Evolutionary conservation across 768 basidiomycete species (phyloP).

Genomic region (Hirschioporus abietinus): DNA sequence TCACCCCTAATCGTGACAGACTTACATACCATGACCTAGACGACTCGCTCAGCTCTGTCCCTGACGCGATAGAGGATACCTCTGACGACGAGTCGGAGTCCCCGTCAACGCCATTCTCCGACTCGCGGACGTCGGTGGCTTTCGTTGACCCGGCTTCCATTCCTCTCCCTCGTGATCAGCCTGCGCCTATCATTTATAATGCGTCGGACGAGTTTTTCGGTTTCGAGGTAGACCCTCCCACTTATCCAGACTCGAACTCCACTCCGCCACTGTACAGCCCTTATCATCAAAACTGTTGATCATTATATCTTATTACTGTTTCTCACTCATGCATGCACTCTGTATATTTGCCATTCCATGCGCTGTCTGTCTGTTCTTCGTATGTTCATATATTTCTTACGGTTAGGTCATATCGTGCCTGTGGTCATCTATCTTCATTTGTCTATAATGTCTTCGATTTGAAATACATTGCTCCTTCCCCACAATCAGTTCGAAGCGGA

Average conservation of each 20-base stretch:
- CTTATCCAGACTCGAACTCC: constrained; percentile 43
- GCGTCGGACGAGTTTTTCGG: constrained; percentile 36
- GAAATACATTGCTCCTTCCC: no score
- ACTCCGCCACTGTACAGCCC: not conserved
- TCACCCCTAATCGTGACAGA: constrained; percentile 55
- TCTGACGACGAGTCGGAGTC: constrained; percentile 84
- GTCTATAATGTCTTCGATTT: no score
- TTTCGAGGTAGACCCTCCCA: constrained; percentile 67
- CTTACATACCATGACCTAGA: constrained; percentile 48
- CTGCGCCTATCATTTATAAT: constrained; percentile 10
- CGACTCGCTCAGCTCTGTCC: constrained; percentile 56
- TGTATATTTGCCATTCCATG: no score
- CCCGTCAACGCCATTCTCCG: constrained; percentile 56
- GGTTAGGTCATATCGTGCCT: no score
- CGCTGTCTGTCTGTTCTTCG: no score
- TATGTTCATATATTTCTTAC: no score
- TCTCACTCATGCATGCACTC: no score
- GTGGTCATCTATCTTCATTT: no score
- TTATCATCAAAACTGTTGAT: constrained; percentile 3
- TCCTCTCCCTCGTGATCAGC: constrained; percentile 45
- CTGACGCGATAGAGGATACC: constrained; percentile 78
- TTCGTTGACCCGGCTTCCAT: constrained; percentile 46
- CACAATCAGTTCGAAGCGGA: no score
- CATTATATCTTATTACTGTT: not conserved
- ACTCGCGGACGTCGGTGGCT: constrained; percentile 51